phyloP scores from a whole-genome alignment of 495 filamentous ascomycete genomes.

The Jackrogersella multiformis region DNA sequence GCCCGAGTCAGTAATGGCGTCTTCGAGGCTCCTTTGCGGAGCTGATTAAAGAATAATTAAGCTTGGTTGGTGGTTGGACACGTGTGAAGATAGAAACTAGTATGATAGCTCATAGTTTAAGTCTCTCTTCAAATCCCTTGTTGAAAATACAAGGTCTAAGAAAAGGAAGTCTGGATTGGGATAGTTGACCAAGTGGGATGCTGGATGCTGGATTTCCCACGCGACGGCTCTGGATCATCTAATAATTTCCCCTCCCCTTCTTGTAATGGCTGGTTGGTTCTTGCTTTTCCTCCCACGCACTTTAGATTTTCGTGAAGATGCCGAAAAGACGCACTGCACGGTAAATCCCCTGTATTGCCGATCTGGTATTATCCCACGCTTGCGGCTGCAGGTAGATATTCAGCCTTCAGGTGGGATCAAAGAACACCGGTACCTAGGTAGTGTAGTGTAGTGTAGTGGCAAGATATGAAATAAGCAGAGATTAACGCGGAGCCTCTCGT shows the following conservation, averaged over 20 bases:
- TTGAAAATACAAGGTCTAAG: no score
- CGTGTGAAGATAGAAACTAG: constrained; percentile 33
- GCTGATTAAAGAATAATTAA: constrained; percentile 29
- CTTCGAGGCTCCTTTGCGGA: constrained; percentile 27
- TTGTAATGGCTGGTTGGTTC: background rate
- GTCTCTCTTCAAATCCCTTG: no score
- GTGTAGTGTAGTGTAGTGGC: no score
- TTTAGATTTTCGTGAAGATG: constrained; percentile 28
- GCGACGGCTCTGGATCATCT: constrained; percentile 17
- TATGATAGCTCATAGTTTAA: constrained; percentile 12
- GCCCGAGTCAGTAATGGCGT: constrained; percentile 26
- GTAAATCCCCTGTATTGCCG: constrained; percentile 30
- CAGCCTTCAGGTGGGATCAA: constrained; percentile 41
- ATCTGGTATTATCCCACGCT: constrained; percentile 37
- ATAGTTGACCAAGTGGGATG: constrained; percentile 12
- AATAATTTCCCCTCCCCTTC: constrained; percentile 16
- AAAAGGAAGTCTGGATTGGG: background rate
- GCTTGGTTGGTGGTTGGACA: constrained; percentile 33
- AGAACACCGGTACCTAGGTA: constrained; percentile 34
- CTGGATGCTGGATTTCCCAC: background rate
- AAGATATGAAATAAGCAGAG: constrained; percentile 36
- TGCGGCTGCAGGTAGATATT: constrained; percentile 44
- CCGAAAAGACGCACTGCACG: constrained; percentile 31
- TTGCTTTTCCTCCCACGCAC: constrained; percentile 22
- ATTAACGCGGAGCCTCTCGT: constrained; percentile 21